Evolutionary conservation across 192 early-diverging fungal genomes (phyloP), one percentile per base, ranked within the genome.

Genomic region (Gamsiella multidivaricata): DNA sequence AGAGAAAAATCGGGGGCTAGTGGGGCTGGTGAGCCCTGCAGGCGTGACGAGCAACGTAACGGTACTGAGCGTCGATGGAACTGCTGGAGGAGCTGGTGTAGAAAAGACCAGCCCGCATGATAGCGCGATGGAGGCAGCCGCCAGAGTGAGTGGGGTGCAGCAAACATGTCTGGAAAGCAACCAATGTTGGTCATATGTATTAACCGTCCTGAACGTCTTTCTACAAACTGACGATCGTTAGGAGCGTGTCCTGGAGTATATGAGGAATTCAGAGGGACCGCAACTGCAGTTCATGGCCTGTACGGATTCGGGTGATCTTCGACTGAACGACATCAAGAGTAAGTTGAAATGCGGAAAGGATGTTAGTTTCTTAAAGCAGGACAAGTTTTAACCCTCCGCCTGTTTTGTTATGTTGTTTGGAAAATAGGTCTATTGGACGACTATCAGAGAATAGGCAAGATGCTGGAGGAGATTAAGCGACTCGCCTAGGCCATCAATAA

Each of bases 261-360:
- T 71, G 8, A 17, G 61, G 26, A 61, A 15, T 15, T 22, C 65
- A 1, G 42, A 67, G 17, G 59, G 73, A 36, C 73, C 73, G 4
- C 64, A 76, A 45, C 41, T 67, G 25, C 65, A 76, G 23, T 76
- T 61, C 34, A 76, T 76, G 73, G 73, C 73, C 11, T 76, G 73
- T 53, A 68, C 59, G 14, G 46, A 76, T 54, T 36, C 55, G 14
- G 59, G 41, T 7, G 65, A 76, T 22, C 59, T 76, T 34, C 73
- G 73, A n/a, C 26, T 76, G 7, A 57, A 65, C 31, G 73, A 76
- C 49, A 37, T 76, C 10, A 61, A 68, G 26, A 26, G 73, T 76
- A 68, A 61, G 57, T 20, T 5, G 17, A 31, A 26, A 8, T 2
- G n/a, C 1, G 0, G 8, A 1, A n/a, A 52, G 7, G 1, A 28